These are phyloP conservation scores for Orbilia blumenaviensis DNA, from an alignment of 2,329 filamentous ascomycete genomes.

Conservation along the genomic window DNA sequence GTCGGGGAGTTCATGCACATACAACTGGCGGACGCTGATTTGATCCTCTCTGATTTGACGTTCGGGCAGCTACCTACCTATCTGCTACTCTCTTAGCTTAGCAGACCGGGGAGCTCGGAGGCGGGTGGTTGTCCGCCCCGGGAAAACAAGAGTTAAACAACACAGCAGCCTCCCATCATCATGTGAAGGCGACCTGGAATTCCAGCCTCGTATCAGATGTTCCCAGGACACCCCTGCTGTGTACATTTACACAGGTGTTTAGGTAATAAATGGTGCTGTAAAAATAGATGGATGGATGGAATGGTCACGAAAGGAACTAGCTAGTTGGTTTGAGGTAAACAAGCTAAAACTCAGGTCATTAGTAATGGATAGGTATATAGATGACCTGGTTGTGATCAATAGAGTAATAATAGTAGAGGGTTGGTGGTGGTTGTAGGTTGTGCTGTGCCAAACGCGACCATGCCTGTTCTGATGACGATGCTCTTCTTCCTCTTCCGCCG, in stretches of 20 bases:
- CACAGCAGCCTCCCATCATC: too few relatives aligned
- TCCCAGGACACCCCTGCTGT: not conserved
- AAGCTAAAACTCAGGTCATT: too few relatives aligned
- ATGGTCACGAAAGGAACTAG: too few relatives aligned
- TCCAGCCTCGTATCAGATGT: conserved; percentile 1
- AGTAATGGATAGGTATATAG: too few relatives aligned
- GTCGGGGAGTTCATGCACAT: conserved; percentile 47
- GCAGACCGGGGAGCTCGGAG: not conserved
- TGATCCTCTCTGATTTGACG: conserved; percentile 17
- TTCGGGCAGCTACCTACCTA: not conserved
- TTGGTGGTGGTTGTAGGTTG: not conserved
- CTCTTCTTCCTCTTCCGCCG: not conserved
- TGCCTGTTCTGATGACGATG: conserved; percentile 41
- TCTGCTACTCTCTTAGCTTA: too few relatives aligned
- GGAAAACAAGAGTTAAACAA: too few relatives aligned
- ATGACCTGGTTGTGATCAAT: not conserved
- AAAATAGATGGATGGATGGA: too few relatives aligned
- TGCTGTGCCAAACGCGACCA: conserved; percentile 7
- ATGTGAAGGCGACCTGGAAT: not conserved
- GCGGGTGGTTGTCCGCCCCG: too few relatives aligned
- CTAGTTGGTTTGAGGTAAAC: too few relatives aligned
- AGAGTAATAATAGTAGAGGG: not conserved
- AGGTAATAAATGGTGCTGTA: too few relatives aligned
- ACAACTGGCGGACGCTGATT: conserved; percentile 52
- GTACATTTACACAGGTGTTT: not conserved